Evolutionary conservation across 768 basidiomycete genomes (phyloP).

Genomic region (Suillus discolor): DNA sequence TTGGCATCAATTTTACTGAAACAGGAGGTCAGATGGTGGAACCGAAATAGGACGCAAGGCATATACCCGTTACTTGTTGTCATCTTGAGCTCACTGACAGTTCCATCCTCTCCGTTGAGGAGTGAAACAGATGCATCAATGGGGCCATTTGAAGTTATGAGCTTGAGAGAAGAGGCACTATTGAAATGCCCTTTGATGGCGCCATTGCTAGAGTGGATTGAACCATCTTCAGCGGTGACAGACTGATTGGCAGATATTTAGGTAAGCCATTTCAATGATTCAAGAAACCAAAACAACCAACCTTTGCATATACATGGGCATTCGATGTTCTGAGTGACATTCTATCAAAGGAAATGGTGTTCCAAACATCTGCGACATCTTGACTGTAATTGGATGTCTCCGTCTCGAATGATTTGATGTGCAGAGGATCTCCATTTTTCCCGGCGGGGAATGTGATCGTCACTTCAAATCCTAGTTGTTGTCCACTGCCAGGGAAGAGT

Average conservation of each 20-base stretch:
- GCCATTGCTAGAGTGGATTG: slow-evolving; percentile 45
- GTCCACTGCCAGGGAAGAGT: slow-evolving; percentile 7
- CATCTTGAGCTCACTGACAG: slow-evolving; percentile 34
- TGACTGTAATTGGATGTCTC: slow-evolving; percentile 43
- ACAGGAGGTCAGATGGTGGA: background rate
- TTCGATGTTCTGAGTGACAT: slow-evolving; percentile 40
- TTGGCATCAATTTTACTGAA: slow-evolving; percentile 36
- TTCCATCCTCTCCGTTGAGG: slow-evolving; percentile 25
- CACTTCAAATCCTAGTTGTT: slow-evolving; percentile 36
- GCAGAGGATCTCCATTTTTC: slow-evolving; percentile 20
- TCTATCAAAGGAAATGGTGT: slow-evolving; percentile 38
- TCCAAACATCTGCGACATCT: slow-evolving; percentile 35
- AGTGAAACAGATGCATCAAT: slow-evolving; percentile 44
- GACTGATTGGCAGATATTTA: slow-evolving; percentile 29
- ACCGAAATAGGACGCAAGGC: background rate
- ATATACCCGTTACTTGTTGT: slow-evolving; percentile 43
- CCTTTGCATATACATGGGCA: slow-evolving; percentile 37
- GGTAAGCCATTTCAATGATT: background rate
- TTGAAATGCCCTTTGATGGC: slow-evolving; percentile 47
- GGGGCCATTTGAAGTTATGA: slow-evolving; percentile 41
- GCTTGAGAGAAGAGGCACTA: slow-evolving; percentile 34
- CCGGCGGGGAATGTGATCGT: slow-evolving; percentile 40
- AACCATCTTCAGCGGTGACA: slow-evolving; percentile 28
- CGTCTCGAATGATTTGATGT: slow-evolving; percentile 47
- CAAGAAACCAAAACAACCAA: slow-evolving; percentile 16